Percentiles rank a stretch among this genome's conserved stretches.
phyloP scores from a whole-genome alignment of 257 asterid species.

The Phtheirospermum japonicum region DNA sequence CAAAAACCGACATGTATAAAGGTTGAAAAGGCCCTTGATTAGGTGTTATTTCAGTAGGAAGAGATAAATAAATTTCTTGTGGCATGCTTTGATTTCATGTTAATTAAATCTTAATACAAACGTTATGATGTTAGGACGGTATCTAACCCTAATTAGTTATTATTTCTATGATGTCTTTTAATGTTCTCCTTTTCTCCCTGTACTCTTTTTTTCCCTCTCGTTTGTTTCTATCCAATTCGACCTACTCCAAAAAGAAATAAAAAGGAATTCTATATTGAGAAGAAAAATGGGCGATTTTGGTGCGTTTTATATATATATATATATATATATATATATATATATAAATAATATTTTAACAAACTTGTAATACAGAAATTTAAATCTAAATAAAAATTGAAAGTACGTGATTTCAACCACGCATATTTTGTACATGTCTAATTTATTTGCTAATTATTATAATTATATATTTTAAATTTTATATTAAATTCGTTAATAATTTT shows the following conservation, averaged over 20 bases:
- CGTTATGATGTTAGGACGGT: slow-evolving; percentile 54
- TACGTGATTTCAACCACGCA: too few species aligned
- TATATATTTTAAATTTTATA: too few species aligned
- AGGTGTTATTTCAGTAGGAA: slow-evolving; percentile 26
- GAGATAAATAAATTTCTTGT: neutral
- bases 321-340: too few species aligned
- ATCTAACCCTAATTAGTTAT: slow-evolving; percentile 37
- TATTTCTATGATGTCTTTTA: slow-evolving; percentile 18
- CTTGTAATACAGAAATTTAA: too few species aligned
- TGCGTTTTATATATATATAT: neutral
- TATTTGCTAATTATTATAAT: too few species aligned
- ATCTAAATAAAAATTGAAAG: too few species aligned
- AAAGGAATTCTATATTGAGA: neutral
- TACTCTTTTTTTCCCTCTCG: too few species aligned
- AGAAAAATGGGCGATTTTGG: neutral
- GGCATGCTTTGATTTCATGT: slow-evolving; percentile 40
- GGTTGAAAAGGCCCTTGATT: slow-evolving; percentile 24
- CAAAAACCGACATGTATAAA: slow-evolving; percentile 39
- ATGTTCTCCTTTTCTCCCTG: slow-evolving; percentile 17
- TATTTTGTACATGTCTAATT: too few species aligned
- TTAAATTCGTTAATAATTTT: too few species aligned
- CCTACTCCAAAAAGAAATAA: neutral
- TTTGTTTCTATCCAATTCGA: neutral
- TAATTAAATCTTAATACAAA: slow-evolving; percentile 29
- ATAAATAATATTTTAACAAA: too few species aligned